phyloP scores from a whole-genome alignment of 441 rosid species.

The Iberis amara region DNA sequence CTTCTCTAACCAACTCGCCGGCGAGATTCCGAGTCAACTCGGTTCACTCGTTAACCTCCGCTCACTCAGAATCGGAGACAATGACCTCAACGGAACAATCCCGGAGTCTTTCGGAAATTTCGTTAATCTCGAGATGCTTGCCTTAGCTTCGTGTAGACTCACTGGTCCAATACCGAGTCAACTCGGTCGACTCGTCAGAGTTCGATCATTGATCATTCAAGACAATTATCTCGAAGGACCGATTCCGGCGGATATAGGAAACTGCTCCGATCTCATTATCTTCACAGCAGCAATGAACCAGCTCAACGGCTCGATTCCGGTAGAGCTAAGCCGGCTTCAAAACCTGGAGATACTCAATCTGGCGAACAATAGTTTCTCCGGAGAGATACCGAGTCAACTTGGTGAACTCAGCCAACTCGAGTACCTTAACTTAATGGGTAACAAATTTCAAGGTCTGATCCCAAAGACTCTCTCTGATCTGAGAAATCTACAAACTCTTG shows the following conservation, averaged over 20 bases:
- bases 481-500: slow-evolving; percentile 50
- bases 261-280: slow-evolving; percentile 58
- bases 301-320: slow-evolving; percentile 72
- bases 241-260: slow-evolving; percentile 59
- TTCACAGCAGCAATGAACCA: slow-evolving; percentile 50
- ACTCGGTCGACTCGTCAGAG: slow-evolving; percentile 52
- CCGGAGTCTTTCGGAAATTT: slow-evolving; percentile 58
- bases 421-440: slow-evolving; percentile 59
- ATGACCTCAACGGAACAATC: slow-evolving; percentile 56
- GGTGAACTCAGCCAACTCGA: slow-evolving; percentile 49
- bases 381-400: slow-evolving; percentile 55
- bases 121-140: slow-evolving; percentile 45
- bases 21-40: slow-evolving; percentile 60
- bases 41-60: slow-evolving; percentile 54
- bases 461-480: slow-evolving; percentile 47
- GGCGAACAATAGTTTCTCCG: slow-evolving; percentile 64
- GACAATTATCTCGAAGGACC: slow-evolving; percentile 58
- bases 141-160: slow-evolving; percentile 65
- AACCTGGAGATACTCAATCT: slow-evolving; percentile 56
- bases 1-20: slow-evolving; percentile 73
- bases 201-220: slow-evolving; percentile 48
- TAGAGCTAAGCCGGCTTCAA: slow-evolving; percentile 43
- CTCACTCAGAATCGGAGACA: slow-evolving; percentile 64
- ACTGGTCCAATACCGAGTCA: slow-evolving; percentile 56
- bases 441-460: slow-evolving; percentile 52